Percentiles rank a stretch among this genome's conserved stretches.
phyloP scores from a whole-genome alignment of 805 yeast species.

The Teunomyces lycoperdinae region DNA sequence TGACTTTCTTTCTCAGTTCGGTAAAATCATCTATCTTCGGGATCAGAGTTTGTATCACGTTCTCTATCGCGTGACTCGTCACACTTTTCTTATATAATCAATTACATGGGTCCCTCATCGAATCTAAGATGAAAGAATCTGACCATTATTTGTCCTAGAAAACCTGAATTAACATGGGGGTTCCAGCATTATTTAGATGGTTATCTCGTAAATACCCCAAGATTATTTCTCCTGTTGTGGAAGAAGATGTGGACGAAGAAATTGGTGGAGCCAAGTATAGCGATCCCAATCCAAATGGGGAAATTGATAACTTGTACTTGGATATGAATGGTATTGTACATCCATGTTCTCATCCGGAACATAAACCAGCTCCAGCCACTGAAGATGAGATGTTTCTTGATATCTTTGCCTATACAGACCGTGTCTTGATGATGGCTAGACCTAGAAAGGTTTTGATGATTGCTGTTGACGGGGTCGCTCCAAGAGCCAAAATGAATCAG shows the following conservation, averaged over 20 bases:
- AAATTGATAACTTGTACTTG: constrained; percentile 84
- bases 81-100: background rate
- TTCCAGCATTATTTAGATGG: constrained; percentile 98
- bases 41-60: background rate
- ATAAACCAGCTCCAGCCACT: constrained; percentile 91
- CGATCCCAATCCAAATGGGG: constrained; percentile 91
- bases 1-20: background rate
- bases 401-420: constrained; percentile 86
- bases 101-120: background rate
- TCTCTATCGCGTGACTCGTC: background rate
- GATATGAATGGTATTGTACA: constrained; percentile 99
- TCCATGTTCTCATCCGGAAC: constrained; percentile 98
- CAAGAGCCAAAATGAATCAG: constrained; percentile 97
- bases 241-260: constrained; percentile 52
- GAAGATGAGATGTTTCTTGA: constrained; percentile 97
- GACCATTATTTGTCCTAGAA: background rate
- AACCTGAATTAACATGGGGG: constrained; percentile 61
- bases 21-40: background rate
- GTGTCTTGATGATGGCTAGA: constrained; percentile 89
- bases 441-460: constrained; percentile 91
- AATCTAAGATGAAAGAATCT: background rate
- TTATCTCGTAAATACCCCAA: constrained; percentile 89
- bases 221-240: constrained; percentile 85
- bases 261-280: constrained; percentile 63
- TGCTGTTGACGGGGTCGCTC: constrained; percentile 99